Evolutionary conservation across 2,329 filamentous ascomycete species (phyloP), one percentile per base, ranked within the genome.

Genomic region (Aspergillus sojae): DNA sequence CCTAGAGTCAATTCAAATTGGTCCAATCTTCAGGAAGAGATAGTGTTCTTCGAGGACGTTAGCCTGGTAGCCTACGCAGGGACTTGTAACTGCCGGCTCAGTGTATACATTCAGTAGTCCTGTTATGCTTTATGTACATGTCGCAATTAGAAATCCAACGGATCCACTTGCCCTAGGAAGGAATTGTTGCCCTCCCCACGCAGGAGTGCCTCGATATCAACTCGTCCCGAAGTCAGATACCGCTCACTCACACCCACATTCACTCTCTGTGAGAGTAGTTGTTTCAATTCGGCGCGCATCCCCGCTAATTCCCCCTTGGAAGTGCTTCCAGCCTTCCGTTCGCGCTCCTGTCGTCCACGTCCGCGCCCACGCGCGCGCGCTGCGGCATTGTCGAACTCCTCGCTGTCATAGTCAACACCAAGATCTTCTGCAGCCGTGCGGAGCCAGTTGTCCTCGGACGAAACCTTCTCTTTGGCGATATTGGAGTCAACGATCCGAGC

Each of bases 321-420:
- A 70, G 94, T 75, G 7, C 78, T 82, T 55, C 86, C 83, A 4
- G 88, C 88, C 77, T 90, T 87, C 71, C 89, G 87, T 75, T 95
- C 90, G 79, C 91, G 91, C 79, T 88, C 84, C 79, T 90, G 90
- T 45, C 87, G 88, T 9, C 93, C 93, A 41, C 92, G 84, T 5
- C 93, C 93, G 55, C 93, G 85, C 0, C 91, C 90, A 12, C 72
- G 70, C 11, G 67, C 71, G 26, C 69, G 67, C 28, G 68, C 66
- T 60, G 82, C 84, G 7, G 88, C 87, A 68, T 91, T 82, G 50
- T 86, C 91, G 65, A 97, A 90, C 53, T 96, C 93, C 41, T 96
- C 93, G 64, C 88, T 91, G 74, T 98, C 93, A 74, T 96, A 97
- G 58, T 97, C 94, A 0, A 98, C 92, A 0, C 95, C 95, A 0